Conservation (phyloP, 2,329 filamentous ascomycete genomes). For the Myriosclerotinia scirpicola region DNA sequence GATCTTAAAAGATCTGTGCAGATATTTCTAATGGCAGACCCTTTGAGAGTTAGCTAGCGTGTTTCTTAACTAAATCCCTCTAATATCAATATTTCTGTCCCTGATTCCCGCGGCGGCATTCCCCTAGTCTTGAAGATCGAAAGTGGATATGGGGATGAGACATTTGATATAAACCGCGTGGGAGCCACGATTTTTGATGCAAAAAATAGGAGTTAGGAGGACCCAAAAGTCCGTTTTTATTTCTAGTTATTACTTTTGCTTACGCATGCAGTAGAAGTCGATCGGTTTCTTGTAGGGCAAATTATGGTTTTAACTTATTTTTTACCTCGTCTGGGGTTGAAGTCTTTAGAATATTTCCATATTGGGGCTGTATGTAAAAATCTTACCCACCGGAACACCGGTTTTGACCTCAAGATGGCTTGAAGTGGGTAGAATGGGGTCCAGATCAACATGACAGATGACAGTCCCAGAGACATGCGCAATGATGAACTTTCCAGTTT, state of each 20-base stretch:
- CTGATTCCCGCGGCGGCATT: conserved; percentile 9
- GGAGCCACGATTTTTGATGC: neutral
- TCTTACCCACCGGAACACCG: conserved; percentile 13
- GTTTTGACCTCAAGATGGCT: conserved; percentile 5
- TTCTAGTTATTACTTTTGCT: neutral
- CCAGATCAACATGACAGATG: conserved; percentile 10
- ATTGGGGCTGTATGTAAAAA: neutral
- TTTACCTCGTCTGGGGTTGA: conserved; percentile 1
- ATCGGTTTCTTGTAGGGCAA: conserved; percentile 6
- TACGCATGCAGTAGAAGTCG: conserved; percentile 3
- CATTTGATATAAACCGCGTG: conserved; percentile 15
- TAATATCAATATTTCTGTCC: neutral
- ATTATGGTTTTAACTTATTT: conserved; percentile 1
- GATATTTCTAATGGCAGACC: no score
- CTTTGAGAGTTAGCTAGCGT: no score
- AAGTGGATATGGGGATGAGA: conserved; percentile 20
- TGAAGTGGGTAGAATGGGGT: conserved; percentile 10
- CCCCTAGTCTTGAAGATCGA: conserved; percentile 6
- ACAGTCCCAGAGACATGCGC: neutral
- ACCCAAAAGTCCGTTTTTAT: neutral
- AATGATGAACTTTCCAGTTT: conserved; percentile 8
- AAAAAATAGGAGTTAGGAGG: conserved; percentile 5
- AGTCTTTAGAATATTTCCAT: neutral
- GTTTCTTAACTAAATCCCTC: no score
- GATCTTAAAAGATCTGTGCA: no score